A percentile compares a stretch with the other conserved stretches of the same genome.
Evolutionary conservation across 352 stramenopile genomes (phyloP).

Genomic region (Globisporangium acanthophoron): DNA sequence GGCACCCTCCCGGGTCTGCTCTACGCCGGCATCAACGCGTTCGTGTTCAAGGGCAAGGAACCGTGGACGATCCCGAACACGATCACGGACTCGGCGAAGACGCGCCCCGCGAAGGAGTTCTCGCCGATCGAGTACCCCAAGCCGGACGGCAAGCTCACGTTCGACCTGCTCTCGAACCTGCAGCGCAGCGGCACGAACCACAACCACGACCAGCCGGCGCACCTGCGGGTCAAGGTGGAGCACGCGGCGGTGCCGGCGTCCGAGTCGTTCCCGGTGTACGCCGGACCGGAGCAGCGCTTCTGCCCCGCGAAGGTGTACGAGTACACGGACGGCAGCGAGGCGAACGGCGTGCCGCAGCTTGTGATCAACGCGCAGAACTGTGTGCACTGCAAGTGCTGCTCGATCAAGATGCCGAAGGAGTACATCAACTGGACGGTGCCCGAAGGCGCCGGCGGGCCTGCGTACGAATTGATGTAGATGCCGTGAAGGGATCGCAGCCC

Average conservation of each 20-base stretch:
- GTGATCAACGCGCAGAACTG: slow-evolving; percentile 99
- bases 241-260: slow-evolving; percentile 79
- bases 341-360: slow-evolving; percentile 86
- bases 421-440: slow-evolving; percentile 99
- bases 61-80: slow-evolving; percentile 93
- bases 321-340: slow-evolving; percentile 93
- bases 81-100: slow-evolving; percentile 90
- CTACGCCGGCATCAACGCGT: slow-evolving; percentile 92
- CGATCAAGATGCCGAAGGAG: slow-evolving; percentile 99
- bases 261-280: slow-evolving; percentile 91
- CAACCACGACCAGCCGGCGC: slow-evolving; percentile 97
- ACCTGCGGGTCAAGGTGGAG: slow-evolving; percentile 95
- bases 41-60: slow-evolving; percentile 94
- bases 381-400: slow-evolving; percentile 99
- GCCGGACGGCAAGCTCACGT: slow-evolving; percentile 95
- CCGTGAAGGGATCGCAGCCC: background rate
- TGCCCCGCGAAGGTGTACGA: slow-evolving; percentile 98
- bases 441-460: slow-evolving; percentile 95
- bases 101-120: slow-evolving; percentile 86
- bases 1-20: slow-evolving; percentile 91
- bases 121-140: slow-evolving; percentile 94
- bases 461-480: slow-evolving; percentile 60
- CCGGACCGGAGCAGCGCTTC: slow-evolving; percentile 96
- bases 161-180: slow-evolving; percentile 98
- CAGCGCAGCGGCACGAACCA: slow-evolving; percentile 97